These are phyloP conservation scores for Solanum tarijense DNA, from an alignment of 257 asterid genomes.

Conservation along the genomic window DNA sequence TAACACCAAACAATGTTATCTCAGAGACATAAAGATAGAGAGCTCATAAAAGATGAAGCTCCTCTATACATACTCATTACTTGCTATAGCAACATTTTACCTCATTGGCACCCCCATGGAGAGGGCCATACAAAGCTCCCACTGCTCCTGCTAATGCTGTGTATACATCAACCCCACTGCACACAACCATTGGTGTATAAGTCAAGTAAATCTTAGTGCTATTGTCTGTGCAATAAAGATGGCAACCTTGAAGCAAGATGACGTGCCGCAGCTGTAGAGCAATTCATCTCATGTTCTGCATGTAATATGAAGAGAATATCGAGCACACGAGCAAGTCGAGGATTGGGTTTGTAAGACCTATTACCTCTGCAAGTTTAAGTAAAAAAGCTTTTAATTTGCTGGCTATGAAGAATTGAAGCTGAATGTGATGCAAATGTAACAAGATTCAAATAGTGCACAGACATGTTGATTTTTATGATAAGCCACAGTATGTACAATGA, in stretches of 20 bases:
- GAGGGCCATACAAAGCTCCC: constrained; percentile 99
- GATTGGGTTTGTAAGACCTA: constrained; percentile 82
- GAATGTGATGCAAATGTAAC: background rate
- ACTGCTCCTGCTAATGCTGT: constrained; percentile 99
- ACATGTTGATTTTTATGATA: background rate
- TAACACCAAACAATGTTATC: background rate
- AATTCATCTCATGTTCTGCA: constrained; percentile 99
- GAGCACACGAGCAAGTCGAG: constrained; percentile 94
- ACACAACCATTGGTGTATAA: constrained; percentile 4
- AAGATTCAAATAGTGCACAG: background rate
- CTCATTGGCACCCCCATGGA: constrained; percentile 99
- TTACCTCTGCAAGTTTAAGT: constrained; percentile 63
- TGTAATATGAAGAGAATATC: constrained; percentile 91
- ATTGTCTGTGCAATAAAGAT: background rate
- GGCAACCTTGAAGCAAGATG: constrained; percentile 92
- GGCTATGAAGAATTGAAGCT: background rate
- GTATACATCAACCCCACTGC: constrained; percentile 98
- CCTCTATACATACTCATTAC: background rate
- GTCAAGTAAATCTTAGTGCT: background rate
- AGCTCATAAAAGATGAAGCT: background rate
- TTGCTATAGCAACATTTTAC: constrained; percentile 22
- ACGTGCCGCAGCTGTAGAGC: constrained; percentile 98
- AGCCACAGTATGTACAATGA: background rate
- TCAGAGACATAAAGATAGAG: background rate
- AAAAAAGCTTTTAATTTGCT: background rate